Conservation (phyloP, 1,284 basidiomycete genomes). For the Naganishia sp. region DNA sequence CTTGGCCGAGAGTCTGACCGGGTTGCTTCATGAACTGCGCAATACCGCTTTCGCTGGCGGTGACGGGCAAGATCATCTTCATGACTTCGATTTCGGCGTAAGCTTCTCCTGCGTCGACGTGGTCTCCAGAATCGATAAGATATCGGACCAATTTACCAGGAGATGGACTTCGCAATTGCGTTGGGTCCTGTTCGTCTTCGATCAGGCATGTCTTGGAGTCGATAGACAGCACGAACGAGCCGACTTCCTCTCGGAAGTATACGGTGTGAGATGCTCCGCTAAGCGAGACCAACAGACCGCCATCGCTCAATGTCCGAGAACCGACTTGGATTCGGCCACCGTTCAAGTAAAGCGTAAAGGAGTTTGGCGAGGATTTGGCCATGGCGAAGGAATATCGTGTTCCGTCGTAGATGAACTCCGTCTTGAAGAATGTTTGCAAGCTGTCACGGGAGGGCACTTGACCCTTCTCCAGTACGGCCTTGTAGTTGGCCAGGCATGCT, state of each 20-base stretch:
- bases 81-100: constrained; percentile 99
- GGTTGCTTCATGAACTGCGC: constrained; percentile 98
- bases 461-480: constrained; percentile 93
- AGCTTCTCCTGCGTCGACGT: constrained; percentile 91
- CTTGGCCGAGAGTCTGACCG: constrained; percentile 93
- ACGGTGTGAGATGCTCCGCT: constrained; percentile 95
- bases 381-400: constrained; percentile 94
- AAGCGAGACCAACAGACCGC: constrained; percentile 86
- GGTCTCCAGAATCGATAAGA: constrained; percentile 95
- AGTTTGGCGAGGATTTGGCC: constrained; percentile 80
- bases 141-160: constrained; percentile 96
- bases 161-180: constrained; percentile 91
- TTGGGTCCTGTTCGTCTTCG: constrained; percentile 99
- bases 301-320: constrained; percentile 87
- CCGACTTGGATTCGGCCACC: constrained; percentile 89
- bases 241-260: constrained; percentile 98
- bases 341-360: constrained; percentile 95
- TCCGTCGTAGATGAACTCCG: constrained; percentile 98
- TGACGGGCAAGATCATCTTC: constrained; percentile 99
- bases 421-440: constrained; percentile 93
- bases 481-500: constrained; percentile 89
- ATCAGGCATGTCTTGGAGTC: constrained; percentile 97
- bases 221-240: constrained; percentile 87
- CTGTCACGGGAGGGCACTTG: constrained; percentile 90
- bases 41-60: constrained; percentile 92